Base-by-base conservation (phyloP, 2,329 filamentous ascomycete species). In the Scopulariopsis brevicaulis region DNA sequence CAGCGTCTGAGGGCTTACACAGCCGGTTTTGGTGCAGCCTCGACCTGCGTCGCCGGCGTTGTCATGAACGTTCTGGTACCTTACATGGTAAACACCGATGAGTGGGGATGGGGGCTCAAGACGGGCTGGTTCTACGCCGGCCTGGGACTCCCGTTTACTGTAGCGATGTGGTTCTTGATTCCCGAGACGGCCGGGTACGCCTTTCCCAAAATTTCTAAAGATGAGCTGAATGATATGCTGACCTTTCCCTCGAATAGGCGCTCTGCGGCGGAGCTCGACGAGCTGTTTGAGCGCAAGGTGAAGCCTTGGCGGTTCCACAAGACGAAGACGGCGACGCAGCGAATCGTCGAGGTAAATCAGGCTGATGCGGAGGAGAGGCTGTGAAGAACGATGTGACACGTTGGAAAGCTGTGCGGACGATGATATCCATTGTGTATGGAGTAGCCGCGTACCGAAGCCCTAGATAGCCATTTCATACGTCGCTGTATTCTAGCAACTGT, bases 1-100 rank as follows among this genome's bases (percentile, higher is more conserved):
- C 68, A 69, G 15, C 65, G 69, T 4, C 62, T 72, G 3, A 66
- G 69, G 0, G 64, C 66, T 0, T 67, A 66, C 20, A 71, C 69
- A 0, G 65, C 69, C 4, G 67, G 68, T 2, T 63, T 69, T 34
- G 65, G 64, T 18, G 66, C 67, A 0, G 67, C 69, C 0, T 62
- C 63, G 2, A 65, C 60, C 28, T 64, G 59, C 15, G 64, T 61
- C 20, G 66, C 59, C n/a, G 64, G 55, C 18, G 62, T 70, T 12
- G 57, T 66, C 4, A 66, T 65, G 56, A 65, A 60, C 3, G 58
- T 68, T 3, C 59, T 68, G 4, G 66, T 63, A 15, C 69, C 68
- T 0, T 70, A 67, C 56, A 70, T 70, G 66, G 60, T 70, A 8
- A 69, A 70, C 24, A 61, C 60, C 1, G 63, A 67, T 20, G 61